Evolutionary conservation across 768 basidiomycete species (phyloP).

Genomic region (Fomitopsis serialis): DNA sequence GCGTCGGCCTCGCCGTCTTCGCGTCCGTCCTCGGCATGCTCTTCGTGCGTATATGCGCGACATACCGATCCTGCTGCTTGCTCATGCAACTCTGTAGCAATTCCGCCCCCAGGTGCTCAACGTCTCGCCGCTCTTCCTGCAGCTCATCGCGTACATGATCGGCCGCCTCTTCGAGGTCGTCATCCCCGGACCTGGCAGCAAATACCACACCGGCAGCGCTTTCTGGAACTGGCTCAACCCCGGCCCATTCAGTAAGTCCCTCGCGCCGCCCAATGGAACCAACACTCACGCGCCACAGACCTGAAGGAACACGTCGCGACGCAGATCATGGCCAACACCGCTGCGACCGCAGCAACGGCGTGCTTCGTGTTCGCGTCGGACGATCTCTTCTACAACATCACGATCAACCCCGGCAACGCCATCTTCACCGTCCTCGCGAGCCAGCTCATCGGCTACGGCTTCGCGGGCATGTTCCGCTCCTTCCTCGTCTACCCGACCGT

Average conservation of each 20-base stretch:
- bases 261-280: background rate
- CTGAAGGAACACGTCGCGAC: constrained; percentile 1
- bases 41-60: background rate
- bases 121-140: constrained; percentile 1
- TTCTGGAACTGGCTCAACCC: constrained; percentile 1
- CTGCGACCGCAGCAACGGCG: background rate
- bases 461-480: constrained; percentile 18
- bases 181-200: background rate
- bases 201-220: background rate
- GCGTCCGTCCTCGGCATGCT: background rate
- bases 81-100: background rate
- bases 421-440: constrained; percentile 23
- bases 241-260: constrained; percentile 1
- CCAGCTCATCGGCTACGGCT: constrained; percentile 21
- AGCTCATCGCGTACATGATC: constrained; percentile 1
- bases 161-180: background rate
- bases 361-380: constrained; percentile 1
- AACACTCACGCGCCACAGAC: background rate
- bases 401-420: constrained; percentile 7
- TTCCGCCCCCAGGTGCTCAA: constrained; percentile 1
- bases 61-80: background rate
- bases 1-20: background rate
- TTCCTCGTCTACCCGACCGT: constrained; percentile 2
- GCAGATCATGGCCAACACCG: constrained; percentile 1
- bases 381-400: constrained; percentile 3